Percentiles rank a stretch among this genome's conserved stretches.
Evolutionary conservation across 768 basidiomycete genomes (phyloP).

Genomic region (Nevesoporus exiguus): DNA sequence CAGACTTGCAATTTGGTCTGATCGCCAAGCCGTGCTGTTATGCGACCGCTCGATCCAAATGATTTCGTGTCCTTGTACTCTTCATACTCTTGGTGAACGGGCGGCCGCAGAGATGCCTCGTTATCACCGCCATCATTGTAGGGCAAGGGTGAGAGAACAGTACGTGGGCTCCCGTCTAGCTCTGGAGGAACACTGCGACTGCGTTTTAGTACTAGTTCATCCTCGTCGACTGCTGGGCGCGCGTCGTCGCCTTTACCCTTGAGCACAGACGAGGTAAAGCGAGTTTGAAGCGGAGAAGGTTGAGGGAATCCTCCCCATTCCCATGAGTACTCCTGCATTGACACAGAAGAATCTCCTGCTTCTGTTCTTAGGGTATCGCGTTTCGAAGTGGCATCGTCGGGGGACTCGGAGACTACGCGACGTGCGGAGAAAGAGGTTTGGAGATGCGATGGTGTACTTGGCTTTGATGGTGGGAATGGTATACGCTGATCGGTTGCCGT

Average conservation of each 20-base stretch:
- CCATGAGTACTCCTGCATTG: constrained; percentile 78
- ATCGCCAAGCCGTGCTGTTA: constrained; percentile 59
- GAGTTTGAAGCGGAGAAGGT: constrained; percentile 60
- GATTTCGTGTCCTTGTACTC: constrained; percentile 5
- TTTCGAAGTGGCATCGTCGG: constrained; percentile 40
- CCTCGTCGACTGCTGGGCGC: constrained; percentile 13
- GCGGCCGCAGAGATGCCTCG: constrained; percentile 5
- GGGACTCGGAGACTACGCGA: constrained; percentile 62
- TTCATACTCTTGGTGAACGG: constrained; percentile 1
- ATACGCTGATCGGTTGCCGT: constrained; percentile 8
- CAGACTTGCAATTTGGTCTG: constrained; percentile 61
- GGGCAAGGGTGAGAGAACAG: constrained; percentile 21
- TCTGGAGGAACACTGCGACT: constrained; percentile 59
- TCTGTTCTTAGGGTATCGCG: constrained; percentile 6
- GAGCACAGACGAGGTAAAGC: constrained; percentile 34
- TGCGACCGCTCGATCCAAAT: constrained; percentile 51
- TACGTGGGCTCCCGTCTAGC: constrained; percentile 42
- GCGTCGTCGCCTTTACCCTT: constrained; percentile 18
- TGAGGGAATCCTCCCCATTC: constrained; percentile 92
- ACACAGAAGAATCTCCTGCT: constrained; percentile 14
- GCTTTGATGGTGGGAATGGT: constrained; percentile 22
- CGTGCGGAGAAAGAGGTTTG: constrained; percentile 37
- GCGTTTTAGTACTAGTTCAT: constrained; percentile 35
- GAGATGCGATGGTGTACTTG: constrained; percentile 20
- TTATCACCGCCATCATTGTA: constrained; percentile 21